Evolutionary conservation across 371 early-diverging fungal genomes (phyloP).

Genomic region (Nematocida sp.): DNA sequence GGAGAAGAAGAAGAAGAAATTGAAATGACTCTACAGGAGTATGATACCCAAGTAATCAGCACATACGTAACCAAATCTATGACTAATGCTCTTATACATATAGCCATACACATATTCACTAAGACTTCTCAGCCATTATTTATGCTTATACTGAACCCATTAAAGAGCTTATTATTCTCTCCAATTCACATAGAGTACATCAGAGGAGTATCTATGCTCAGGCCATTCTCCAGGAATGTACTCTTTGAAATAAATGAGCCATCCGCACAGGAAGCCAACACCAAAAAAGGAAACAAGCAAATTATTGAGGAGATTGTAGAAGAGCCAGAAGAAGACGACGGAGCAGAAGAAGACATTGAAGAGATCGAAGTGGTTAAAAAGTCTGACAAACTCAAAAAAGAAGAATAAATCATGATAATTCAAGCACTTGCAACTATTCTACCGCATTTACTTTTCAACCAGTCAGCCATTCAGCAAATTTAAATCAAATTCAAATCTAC

Average conservation of each 20-base stretch:
- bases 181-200: constrained; percentile 62
- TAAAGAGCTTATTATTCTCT: constrained; percentile 60
- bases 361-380: constrained; percentile 19
- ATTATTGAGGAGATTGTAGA: too few relatives aligned
- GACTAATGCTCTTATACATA: constrained; percentile 49
- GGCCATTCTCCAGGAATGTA: constrained; percentile 64
- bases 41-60: constrained; percentile 58
- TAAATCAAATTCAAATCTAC: too few relatives aligned
- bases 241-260: constrained; percentile 51
- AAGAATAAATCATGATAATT: constrained; percentile 35
- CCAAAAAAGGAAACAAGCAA: background rate
- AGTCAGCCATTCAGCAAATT: background rate
- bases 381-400: constrained; percentile 36
- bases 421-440: too few relatives aligned
- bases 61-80: constrained; percentile 40
- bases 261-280: background rate
- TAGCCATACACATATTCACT: constrained; percentile 55
- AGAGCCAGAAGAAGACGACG: constrained; percentile 40
- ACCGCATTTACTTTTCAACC: background rate
- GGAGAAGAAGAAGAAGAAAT: constrained; percentile 54
- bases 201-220: constrained; percentile 53
- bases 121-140: constrained; percentile 59
- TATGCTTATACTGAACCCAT: constrained; percentile 51
- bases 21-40: constrained; percentile 63
- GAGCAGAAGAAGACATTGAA: constrained; percentile 50